A percentile compares a stretch with the other conserved stretches of the same genome.
phyloP scores from a whole-genome alignment of 495 filamentous ascomycete genomes.

The Hypoxylon cercidicola region DNA sequence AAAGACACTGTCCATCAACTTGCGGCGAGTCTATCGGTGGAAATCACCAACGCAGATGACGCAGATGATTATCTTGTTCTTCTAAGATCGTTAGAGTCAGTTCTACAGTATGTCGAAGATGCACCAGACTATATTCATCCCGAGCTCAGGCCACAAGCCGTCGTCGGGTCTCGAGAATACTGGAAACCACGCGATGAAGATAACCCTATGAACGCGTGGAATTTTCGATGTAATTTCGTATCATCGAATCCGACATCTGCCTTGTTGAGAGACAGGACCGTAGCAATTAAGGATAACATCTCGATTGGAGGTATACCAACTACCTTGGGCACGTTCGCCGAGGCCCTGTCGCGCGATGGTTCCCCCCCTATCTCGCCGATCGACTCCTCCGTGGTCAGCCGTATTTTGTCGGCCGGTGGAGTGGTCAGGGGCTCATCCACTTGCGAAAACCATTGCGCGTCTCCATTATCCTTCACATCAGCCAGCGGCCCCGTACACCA shows the following conservation, averaged over 20 bases:
- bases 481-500: slow-evolving; percentile 19
- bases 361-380: slow-evolving; percentile 12
- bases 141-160: slow-evolving; percentile 27
- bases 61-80: slow-evolving; percentile 44
- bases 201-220: slow-evolving; percentile 51
- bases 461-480: slow-evolving; percentile 20
- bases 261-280: slow-evolving; percentile 5
- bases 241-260: slow-evolving; percentile 31
- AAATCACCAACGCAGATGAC: slow-evolving; percentile 33
- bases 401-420: slow-evolving; percentile 14
- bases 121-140: slow-evolving; percentile 48
- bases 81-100: slow-evolving; percentile 44
- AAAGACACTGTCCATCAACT: slow-evolving; percentile 23
- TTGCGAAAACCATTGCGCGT: slow-evolving; percentile 22
- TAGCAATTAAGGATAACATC: slow-evolving; percentile 24
- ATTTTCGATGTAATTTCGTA: slow-evolving; percentile 41
- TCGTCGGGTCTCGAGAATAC: slow-evolving; percentile 28
- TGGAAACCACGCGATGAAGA: slow-evolving; percentile 38
- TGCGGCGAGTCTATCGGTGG: slow-evolving; percentile 30
- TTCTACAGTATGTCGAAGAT: slow-evolving; percentile 34
- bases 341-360: slow-evolving; percentile 7
- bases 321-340: slow-evolving; percentile 17
- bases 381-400: slow-evolving; percentile 16
- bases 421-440: slow-evolving; percentile 18
- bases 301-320: slow-evolving; percentile 20